These are phyloP conservation scores for Kodamaea sagamina DNA, from an alignment of 805 yeast genomes.

Conservation along the genomic window DNA sequence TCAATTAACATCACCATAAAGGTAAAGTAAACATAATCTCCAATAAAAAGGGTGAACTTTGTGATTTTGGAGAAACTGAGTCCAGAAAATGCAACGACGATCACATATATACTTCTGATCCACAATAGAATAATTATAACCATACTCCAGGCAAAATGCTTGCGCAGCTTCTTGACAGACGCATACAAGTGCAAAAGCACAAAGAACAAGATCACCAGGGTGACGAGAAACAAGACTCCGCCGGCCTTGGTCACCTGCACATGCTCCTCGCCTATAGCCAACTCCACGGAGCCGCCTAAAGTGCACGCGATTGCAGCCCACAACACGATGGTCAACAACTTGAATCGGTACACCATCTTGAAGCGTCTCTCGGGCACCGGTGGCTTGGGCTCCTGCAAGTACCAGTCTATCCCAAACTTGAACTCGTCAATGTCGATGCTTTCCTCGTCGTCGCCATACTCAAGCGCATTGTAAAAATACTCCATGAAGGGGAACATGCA, in stretches of 20 bases:
- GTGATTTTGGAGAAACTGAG: neutral
- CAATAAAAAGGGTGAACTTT: conserved; percentile 3
- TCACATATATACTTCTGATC: conserved; percentile 5
- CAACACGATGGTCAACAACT: conserved; percentile 4
- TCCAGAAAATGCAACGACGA: conserved; percentile 3
- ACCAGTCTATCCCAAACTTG: conserved; percentile 1
- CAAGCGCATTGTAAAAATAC: conserved; percentile 1
- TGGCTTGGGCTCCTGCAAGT: neutral
- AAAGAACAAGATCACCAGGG: neutral
- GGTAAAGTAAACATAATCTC: conserved; percentile 5
- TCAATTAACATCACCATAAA: conserved; percentile 5
- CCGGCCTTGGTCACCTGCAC: conserved; percentile 5
- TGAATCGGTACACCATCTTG: conserved; percentile 1
- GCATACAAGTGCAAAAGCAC: neutral
- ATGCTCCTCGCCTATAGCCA: neutral
- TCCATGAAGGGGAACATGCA: conserved; percentile 7
- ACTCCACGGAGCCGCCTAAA: neutral
- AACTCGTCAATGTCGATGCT: neutral
- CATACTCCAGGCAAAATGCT: neutral
- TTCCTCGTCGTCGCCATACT: neutral
- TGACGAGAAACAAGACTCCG: conserved; percentile 1
- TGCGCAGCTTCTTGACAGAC: neutral
- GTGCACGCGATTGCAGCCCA: conserved; percentile 8
- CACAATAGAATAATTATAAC: neutral
- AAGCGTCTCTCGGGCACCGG: neutral